Percentiles rank a stretch among this genome's conserved stretches.
These are phyloP conservation scores for Colletotrichum orbiculare DNA, from an alignment of 2,329 filamentous ascomycete species.

Conservation along the genomic window DNA sequence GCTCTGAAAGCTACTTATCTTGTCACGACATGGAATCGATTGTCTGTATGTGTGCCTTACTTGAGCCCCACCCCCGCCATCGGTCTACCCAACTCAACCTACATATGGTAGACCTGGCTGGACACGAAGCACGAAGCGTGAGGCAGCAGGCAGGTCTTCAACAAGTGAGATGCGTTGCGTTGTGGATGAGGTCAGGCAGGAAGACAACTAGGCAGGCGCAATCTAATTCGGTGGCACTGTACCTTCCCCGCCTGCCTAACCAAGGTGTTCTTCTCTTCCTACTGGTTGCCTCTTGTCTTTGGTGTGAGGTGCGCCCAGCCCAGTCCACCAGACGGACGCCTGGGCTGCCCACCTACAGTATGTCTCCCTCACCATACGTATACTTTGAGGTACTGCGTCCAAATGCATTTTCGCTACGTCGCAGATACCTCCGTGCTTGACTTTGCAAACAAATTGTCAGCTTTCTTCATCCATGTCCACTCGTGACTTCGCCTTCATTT, in stretches of 20 bases:
- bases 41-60: neutral
- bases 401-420: conserved; percentile 2
- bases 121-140: neutral
- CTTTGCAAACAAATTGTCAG: conserved; percentile 1
- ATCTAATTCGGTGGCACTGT: neutral
- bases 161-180: too few relatives aligned
- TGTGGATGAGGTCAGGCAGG: too few relatives aligned
- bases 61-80: conserved; percentile 10
- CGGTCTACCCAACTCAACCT: neutral
- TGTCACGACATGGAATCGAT: too few relatives aligned
- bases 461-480: conserved; percentile 10
- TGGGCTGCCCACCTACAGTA: too few relatives aligned
- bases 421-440: neutral
- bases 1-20: too few relatives aligned
- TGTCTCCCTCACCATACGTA: too few relatives aligned
- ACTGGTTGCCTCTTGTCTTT: conserved; percentile 13
- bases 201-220: too few relatives aligned
- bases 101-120: neutral
- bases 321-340: too few relatives aligned
- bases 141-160: neutral
- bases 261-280: conserved; percentile 19
- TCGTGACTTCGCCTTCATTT: neutral
- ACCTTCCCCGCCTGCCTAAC: conserved; percentile 3
- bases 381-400: neutral
- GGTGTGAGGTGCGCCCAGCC: conserved; percentile 6